Percentiles rank a stretch among this genome's conserved stretches.
phyloP scores from a whole-genome alignment of 371 early-diverging fungal species.

The Mortierella sp. region DNA sequence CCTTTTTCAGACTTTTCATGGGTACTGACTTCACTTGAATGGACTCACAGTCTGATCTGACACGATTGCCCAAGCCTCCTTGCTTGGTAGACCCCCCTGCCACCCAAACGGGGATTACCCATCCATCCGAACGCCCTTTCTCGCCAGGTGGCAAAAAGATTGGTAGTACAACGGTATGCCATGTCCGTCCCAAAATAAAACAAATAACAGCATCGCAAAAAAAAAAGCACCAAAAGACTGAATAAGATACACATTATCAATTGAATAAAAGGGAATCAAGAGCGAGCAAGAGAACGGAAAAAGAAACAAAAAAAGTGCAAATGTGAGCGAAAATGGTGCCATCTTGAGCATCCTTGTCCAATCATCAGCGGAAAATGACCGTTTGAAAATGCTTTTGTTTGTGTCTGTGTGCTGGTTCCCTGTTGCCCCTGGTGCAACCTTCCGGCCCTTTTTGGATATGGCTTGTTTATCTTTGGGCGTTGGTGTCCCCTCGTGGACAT shows the following conservation, averaged over 20 bases:
- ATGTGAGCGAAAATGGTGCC: constrained; percentile 40
- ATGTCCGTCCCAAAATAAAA: not conserved
- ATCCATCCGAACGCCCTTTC: not conserved
- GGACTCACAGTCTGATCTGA: too few species aligned
- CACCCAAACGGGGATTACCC: not conserved
- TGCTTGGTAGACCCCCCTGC: not conserved
- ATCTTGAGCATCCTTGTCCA: constrained; percentile 8
- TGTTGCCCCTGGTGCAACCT: not conserved
- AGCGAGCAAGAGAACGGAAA: not conserved
- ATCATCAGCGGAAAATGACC: not conserved
- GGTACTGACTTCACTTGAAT: too few species aligned
- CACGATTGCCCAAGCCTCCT: not conserved
- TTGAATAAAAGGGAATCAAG: too few species aligned
- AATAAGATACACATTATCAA: too few species aligned
- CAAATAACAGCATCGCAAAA: constrained; percentile 14
- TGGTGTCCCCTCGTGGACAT: not conserved
- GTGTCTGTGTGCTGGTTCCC: too few species aligned
- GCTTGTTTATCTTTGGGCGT: not conserved
- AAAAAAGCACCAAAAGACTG: not conserved
- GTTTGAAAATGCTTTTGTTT: not conserved
- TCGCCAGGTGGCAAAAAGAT: not conserved
- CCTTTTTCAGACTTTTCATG: not conserved
- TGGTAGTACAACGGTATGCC: not conserved
- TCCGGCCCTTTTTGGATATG: not conserved
- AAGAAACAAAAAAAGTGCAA: not conserved